These are phyloP conservation scores for Suhomyces emberorum DNA, from an alignment of 805 yeast genomes.

Conservation along the genomic window DNA sequence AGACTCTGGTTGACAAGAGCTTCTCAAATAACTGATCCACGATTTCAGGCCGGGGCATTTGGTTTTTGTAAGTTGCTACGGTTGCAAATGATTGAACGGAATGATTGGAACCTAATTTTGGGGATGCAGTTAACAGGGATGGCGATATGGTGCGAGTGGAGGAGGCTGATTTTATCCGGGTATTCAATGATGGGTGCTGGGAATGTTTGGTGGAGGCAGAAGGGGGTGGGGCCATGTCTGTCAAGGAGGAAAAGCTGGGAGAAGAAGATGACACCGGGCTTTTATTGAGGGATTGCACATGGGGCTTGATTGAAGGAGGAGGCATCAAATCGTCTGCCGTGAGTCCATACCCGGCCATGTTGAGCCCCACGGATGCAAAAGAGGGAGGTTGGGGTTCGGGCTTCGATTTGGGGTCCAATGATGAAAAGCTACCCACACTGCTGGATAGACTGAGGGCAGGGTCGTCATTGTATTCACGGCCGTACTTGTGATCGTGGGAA, in stretches of 20 bases:
- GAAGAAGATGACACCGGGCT: background rate
- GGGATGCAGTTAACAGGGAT: conserved; percentile 1
- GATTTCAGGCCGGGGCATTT: conserved; percentile 32
- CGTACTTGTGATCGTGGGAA: conserved; percentile 1
- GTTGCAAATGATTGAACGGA: conserved; percentile 33
- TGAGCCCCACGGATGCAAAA: conserved; percentile 22
- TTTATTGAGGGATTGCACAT: background rate
- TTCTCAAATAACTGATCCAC: conserved; percentile 40
- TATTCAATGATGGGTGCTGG: conserved; percentile 2
- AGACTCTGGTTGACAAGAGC: conserved; percentile 35
- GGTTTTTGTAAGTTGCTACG: conserved; percentile 29
- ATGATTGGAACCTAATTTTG: conserved; percentile 9
- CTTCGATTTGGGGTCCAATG: conserved; percentile 13
- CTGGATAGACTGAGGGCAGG: conserved; percentile 1
- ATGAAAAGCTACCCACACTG: conserved; percentile 8
- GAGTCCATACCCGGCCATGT: conserved; percentile 28
- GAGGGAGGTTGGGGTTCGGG: conserved; percentile 5
- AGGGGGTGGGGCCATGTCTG: conserved; percentile 3
- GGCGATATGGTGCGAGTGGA: conserved; percentile 6
- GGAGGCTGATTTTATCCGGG: conserved; percentile 3
- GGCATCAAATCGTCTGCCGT: conserved; percentile 24
- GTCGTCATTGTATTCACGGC: background rate
- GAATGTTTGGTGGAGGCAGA: background rate
- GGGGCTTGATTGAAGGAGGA: conserved; percentile 15
- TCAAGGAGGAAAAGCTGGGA: background rate